Evolutionary conservation across 2,329 filamentous ascomycete species (phyloP).

Genomic region (Ceratocystis lukuohia): DNA sequence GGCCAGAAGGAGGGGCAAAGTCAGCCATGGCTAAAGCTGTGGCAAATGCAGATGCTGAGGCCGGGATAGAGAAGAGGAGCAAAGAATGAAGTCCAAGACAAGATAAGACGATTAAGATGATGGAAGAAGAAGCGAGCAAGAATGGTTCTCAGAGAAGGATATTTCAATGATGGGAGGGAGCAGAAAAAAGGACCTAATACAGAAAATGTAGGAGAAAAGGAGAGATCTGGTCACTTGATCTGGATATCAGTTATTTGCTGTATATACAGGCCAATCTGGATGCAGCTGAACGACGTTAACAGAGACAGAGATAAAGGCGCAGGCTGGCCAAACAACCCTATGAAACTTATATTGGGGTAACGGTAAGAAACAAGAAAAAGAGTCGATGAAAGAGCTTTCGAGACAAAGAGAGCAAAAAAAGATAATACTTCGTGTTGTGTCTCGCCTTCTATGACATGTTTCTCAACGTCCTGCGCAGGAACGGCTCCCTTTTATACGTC

Average conservation of each 20-base stretch:
- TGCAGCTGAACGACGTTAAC: not conserved
- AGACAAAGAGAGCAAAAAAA: not conserved
- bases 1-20: slow-evolving; percentile 36
- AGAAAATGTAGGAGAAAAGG: not conserved
- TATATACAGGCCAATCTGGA: not conserved
- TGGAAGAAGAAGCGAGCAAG: not conserved
- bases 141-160: not conserved
- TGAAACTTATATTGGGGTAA: not conserved
- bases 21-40: slow-evolving; percentile 35
- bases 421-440: not conserved
- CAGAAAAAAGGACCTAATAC: not conserved
- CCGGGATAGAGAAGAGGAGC: too few relatives aligned
- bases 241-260: not conserved
- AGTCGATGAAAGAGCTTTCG: not conserved
- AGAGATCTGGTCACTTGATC: not conserved
- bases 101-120: not conserved
- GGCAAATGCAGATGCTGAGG: not conserved
- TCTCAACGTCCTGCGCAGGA: not conserved
- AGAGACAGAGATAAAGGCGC: not conserved
- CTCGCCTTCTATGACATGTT: not conserved
- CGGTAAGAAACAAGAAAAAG: not conserved
- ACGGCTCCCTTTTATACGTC: not conserved
- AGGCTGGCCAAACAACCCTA: not conserved
- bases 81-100: not conserved
- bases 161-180: not conserved